Conservation (phyloP, 1,139 yeast species). For the Magnusiomyces ingens region DNA sequence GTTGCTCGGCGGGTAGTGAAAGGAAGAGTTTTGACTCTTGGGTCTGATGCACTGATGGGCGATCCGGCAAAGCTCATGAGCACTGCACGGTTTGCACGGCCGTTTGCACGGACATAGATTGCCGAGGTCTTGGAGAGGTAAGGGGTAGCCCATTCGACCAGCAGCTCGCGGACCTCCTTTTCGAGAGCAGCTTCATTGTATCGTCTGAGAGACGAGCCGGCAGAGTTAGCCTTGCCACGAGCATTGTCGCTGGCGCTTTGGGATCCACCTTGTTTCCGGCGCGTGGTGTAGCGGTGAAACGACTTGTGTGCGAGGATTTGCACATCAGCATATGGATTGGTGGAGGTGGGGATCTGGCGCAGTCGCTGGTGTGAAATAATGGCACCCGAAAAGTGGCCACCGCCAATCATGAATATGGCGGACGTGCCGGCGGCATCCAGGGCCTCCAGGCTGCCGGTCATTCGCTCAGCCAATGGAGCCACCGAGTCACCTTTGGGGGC, state of each 20-base stretch:
- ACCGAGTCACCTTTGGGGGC: constrained; percentile 19
- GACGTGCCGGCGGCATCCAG: constrained; percentile 39
- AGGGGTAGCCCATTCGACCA: constrained; percentile 51
- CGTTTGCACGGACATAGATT: constrained; percentile 81
- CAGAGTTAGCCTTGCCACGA: constrained; percentile 92
- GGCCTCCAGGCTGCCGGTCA: constrained; percentile 32
- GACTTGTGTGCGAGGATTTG: constrained; percentile 66
- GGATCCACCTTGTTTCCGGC: constrained; percentile 97
- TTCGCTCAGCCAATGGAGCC: constrained; percentile 4
- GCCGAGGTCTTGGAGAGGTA: constrained; percentile 54
- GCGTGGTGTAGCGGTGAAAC: constrained; percentile 89
- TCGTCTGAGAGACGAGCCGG: constrained; percentile 86
- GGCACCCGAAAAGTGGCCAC: constrained; percentile 98
- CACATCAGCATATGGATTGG: constrained; percentile 41
- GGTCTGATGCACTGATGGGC: constrained; percentile 32
- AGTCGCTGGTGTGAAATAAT: constrained; percentile 67
- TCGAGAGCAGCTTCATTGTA: constrained; percentile 81
- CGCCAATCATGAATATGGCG: constrained; percentile 89
- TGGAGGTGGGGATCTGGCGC: constrained; percentile 37
- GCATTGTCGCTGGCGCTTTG: constrained; percentile 91
- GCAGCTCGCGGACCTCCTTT: constrained; percentile 63
- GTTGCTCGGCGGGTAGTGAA: constrained; percentile 90
- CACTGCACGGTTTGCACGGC: constrained; percentile 57
- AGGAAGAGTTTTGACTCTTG: constrained; percentile 51
- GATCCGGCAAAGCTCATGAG: constrained; percentile 63